Base-by-base conservation (phyloP, 306 rosid species). In the Quercus suber region DNA sequence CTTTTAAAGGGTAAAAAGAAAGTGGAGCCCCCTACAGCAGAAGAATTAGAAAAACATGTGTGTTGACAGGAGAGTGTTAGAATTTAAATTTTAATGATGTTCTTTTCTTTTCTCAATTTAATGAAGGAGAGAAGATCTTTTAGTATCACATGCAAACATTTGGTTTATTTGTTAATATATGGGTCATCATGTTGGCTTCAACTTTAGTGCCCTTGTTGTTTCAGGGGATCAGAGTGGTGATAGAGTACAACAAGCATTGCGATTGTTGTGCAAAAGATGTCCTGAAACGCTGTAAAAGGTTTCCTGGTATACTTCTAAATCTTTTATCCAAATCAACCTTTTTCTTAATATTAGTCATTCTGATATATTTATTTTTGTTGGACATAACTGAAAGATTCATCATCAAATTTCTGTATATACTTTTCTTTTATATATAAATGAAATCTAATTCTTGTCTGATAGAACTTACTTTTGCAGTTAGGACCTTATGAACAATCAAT, bases 1-100 rank as follows among this genome's bases (percentile, higher is more conserved):
- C 45, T 41, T 8, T 2, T 41, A 2, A 41, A 41, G 12, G 45
- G 45, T 41, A 41, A 41, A 41, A 41, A 41, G 45, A 41, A 41
- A 41, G 45, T 41, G 45, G 0, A 0, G 0, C 0, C 0, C 19
- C 75, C 80, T 0, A 25, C 43, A 31, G 45, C 12, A 21, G 33
- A 65, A 65, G 71, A 33, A 31, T 65, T 65, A 31, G 25, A 31
- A 18, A 21, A 18, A 65, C 1, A 65, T 31, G 71, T 31, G 18
- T 18, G 51, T 31, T 31, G 11, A 65, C 9, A 61, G 6, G 35
- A 65, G 8, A 8, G 71, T 65, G 12, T 4, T 30, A 65, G 71
- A 30, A 33, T 17, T 41, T 41, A 8, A 41, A 41, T 41, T 41
- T 41, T 41, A 8, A 5, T 65, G n/a, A 31, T 57, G 28, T 4